Evolutionary conservation across 176 grass and related monocot genomes (phyloP).

Genomic region (Carex cristatella): DNA sequence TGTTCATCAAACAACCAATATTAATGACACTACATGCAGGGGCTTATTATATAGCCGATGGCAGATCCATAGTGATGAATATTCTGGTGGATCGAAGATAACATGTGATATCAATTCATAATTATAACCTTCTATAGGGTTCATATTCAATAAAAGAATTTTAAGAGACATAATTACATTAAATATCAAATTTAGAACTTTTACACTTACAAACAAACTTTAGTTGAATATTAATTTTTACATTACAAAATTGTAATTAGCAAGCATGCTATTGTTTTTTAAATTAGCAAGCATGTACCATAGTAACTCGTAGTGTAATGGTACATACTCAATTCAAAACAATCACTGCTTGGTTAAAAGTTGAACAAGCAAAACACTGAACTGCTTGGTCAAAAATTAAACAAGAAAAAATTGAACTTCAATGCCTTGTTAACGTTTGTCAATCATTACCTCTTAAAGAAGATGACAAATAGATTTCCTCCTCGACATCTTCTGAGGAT

Average conservation of each 20-base stretch:
- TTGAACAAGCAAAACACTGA: background rate
- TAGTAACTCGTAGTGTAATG: background rate
- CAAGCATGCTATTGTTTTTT: background rate
- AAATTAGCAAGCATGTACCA: background rate
- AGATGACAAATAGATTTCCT: background rate
- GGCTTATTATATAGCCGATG: background rate
- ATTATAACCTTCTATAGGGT: background rate
- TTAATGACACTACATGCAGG: background rate
- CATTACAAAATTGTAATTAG: background rate
- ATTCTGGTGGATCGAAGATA: background rate
- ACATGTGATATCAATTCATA: background rate
- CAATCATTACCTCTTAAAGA: background rate
- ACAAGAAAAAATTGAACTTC: background rate
- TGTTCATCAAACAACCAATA: background rate
- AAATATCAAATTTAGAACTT: background rate
- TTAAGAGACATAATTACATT: background rate
- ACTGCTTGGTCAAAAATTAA: background rate
- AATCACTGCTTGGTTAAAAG: background rate
- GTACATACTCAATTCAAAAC: background rate
- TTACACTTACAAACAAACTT: background rate
- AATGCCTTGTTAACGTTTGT: background rate
- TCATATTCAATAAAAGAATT: background rate
- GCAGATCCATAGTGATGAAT: background rate
- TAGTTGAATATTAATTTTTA: background rate
- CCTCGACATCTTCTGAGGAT: background rate